Evolutionary conservation across 768 basidiomycete genomes (phyloP).

Genomic region (Pulveroboletus sp.): DNA sequence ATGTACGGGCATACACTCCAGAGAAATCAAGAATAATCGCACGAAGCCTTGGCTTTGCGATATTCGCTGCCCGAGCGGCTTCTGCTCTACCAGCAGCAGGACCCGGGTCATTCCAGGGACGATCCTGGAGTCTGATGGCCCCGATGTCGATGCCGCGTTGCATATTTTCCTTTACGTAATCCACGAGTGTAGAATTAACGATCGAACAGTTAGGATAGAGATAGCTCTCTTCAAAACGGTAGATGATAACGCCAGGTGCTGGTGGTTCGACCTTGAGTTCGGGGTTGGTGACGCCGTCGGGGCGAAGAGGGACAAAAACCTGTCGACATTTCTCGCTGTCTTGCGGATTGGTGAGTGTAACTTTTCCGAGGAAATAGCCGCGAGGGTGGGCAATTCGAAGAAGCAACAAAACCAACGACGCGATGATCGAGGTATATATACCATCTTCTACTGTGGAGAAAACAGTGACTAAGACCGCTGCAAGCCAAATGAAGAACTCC

Average conservation of each 20-base stretch:
- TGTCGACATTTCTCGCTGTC: constrained; percentile 50
- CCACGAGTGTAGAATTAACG: constrained; percentile 69
- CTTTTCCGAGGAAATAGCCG: constrained; percentile 87
- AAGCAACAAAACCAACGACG: constrained; percentile 76
- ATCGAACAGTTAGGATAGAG: constrained; percentile 76
- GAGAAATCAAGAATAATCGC: constrained; percentile 93
- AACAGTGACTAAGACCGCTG: constrained; percentile 83
- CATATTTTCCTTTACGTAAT: constrained; percentile 75
- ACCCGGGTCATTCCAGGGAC: constrained; percentile 94
- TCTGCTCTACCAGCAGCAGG: constrained; percentile 46
- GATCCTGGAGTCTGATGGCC: constrained; percentile 60
- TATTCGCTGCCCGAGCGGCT: constrained; percentile 45
- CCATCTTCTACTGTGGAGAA: constrained; percentile 95
- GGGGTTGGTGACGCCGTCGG: constrained; percentile 60
- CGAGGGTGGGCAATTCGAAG: constrained; percentile 85
- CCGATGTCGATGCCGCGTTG: constrained; percentile 72
- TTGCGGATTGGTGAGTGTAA: constrained; percentile 47
- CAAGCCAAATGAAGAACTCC: constrained; percentile 86
- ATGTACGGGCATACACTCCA: constrained; percentile 46
- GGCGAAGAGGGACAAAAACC: constrained; percentile 75
- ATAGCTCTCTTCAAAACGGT: constrained; percentile 88
- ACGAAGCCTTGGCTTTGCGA: constrained; percentile 64
- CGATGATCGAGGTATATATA: constrained; percentile 81
- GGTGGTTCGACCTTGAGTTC: constrained; percentile 73
- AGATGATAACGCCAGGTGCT: constrained; percentile 82